Base-by-base conservation (phyloP, 1,284 basidiomycete species). In the Naganishia sp. region DNA sequence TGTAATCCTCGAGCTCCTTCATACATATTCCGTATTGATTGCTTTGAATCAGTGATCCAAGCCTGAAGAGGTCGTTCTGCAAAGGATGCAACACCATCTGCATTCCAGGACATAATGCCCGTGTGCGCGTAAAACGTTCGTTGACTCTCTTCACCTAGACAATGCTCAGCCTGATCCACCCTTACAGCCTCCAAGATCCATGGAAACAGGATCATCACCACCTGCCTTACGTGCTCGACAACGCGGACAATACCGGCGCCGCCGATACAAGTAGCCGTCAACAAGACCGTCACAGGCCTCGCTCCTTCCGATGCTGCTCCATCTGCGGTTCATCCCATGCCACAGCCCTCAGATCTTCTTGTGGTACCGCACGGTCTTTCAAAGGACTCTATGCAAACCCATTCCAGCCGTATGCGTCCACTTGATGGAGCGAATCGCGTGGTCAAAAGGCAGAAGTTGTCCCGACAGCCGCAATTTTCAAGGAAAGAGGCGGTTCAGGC, bases 11-110 rank as follows among this genome's bases (percentile, higher is more conserved):
- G 13, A 15, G 17, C 23, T 21, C 21, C 31, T 10, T n/a, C 47
- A 35, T 41, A 5, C 17, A 32, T 15, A 13, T 50, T 51, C 25
- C 21, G 23, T 25, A 35, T n/a, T 32, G 6, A 54, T n/a, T 13
- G 18, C 32, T 23, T 17, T 11, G 3, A 11, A 11, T 0, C 66
- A 71, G 70, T 49, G 70, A 71, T 45, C 68, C 68, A 1, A 49
- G 50, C 15, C 63, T 71, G 50, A 71, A 71, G 42, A 63, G 70
- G 1, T 67, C 67, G 10, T 62, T 71, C 21, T 71, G 70, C 56
- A 67, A 63, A 47, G 32, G 51, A 4, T 71, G 70, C 42, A 50
- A 64, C 18, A 42, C 67, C 28, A 50, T 71, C 31, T 62, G 67
- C 41, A 41, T 71, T 6, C 70, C 70, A 15, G 70, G 70, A 5